Conservation (phyloP, 2,329 filamentous ascomycete genomes). For the Thielaviopsis euricoi region DNA sequence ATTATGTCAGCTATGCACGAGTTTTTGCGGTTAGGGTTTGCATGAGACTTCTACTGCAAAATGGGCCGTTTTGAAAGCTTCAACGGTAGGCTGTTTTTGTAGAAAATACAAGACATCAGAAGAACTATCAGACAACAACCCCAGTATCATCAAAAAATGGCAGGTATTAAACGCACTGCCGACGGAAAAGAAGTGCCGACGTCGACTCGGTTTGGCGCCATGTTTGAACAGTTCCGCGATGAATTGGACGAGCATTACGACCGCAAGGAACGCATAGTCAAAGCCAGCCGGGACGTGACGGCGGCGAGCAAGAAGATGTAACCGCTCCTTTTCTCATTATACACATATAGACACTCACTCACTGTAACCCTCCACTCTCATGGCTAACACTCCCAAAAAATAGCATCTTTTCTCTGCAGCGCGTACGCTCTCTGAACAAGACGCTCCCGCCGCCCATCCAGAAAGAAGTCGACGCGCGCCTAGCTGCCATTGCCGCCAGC, state of each 20-base stretch:
- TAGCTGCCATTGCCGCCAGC: slow-evolving; percentile 52
- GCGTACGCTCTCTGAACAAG: slow-evolving; percentile 43
- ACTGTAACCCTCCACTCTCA: too few species aligned
- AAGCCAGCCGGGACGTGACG: slow-evolving; percentile 82
- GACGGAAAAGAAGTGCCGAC: slow-evolving; percentile 29
- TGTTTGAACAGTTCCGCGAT: slow-evolving; percentile 74
- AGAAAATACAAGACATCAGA: too few species aligned
- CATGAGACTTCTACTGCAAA: neutral
- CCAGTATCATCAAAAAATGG: neutral
- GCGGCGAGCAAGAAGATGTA: slow-evolving; percentile 94
- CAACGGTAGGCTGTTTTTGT: too few species aligned
- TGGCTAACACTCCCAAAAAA: neutral
- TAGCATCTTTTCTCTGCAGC: slow-evolving; percentile 25
- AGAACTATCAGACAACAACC: too few species aligned
- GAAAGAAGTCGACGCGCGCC: slow-evolving; percentile 52
- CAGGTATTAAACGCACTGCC: slow-evolving; percentile 35
- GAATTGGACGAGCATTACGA: slow-evolving; percentile 93
- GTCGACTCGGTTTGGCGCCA: slow-evolving; percentile 36
- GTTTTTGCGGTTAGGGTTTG: neutral
- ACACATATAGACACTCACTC: too few species aligned
- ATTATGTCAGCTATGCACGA: neutral
- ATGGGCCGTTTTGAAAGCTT: neutral
- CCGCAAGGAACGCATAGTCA: slow-evolving; percentile 75
- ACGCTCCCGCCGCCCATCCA: slow-evolving; percentile 51
- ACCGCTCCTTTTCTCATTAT: neutral